These are phyloP conservation scores for Parachlorella kessleri DNA, from an alignment of 139 green algal genomes.

Conservation along the genomic window DNA sequence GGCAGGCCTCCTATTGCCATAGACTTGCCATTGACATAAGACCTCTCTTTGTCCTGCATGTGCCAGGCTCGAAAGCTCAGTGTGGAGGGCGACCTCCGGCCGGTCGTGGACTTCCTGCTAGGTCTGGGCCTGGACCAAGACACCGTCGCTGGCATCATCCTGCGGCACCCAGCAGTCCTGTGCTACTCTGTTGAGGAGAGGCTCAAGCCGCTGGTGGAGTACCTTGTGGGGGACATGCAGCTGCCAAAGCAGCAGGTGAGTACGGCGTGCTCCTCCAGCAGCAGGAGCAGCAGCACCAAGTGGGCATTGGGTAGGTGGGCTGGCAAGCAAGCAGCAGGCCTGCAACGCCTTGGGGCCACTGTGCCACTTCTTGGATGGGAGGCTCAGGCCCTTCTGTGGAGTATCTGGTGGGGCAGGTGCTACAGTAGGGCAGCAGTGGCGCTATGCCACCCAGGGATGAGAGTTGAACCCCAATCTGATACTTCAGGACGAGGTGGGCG, in stretches of 20 bases:
- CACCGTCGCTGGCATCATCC: not conserved
- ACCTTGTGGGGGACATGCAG: conserved; percentile 36
- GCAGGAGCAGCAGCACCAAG: too few relatives aligned
- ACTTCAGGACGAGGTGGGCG: not conserved
- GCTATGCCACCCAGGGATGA: not conserved
- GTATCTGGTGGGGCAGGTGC: too few relatives aligned
- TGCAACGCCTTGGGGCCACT: too few relatives aligned
- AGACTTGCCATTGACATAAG: too few relatives aligned
- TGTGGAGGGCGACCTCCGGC: conserved; percentile 62
- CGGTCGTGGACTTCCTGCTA: conserved; percentile 34
- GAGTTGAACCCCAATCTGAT: too few relatives aligned
- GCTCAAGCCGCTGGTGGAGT: conserved; percentile 64
- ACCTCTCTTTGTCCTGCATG: too few relatives aligned
- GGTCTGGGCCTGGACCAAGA: not conserved
- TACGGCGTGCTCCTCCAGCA: too few relatives aligned
- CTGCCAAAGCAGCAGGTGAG: conserved; percentile 32
- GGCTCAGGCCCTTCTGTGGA: too few relatives aligned
- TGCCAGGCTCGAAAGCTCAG: conserved; percentile 36
- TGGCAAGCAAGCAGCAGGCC: too few relatives aligned
- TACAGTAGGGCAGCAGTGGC: not conserved
- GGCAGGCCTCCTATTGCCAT: too few relatives aligned
- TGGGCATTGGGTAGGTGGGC: too few relatives aligned
- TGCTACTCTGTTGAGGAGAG: conserved; percentile 37
- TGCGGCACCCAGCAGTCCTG: not conserved
- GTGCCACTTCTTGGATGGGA: too few relatives aligned